These are phyloP conservation scores for Penicillium sp. DNA, from an alignment of 2,329 filamentous ascomycete genomes.

Conservation along the genomic window DNA sequence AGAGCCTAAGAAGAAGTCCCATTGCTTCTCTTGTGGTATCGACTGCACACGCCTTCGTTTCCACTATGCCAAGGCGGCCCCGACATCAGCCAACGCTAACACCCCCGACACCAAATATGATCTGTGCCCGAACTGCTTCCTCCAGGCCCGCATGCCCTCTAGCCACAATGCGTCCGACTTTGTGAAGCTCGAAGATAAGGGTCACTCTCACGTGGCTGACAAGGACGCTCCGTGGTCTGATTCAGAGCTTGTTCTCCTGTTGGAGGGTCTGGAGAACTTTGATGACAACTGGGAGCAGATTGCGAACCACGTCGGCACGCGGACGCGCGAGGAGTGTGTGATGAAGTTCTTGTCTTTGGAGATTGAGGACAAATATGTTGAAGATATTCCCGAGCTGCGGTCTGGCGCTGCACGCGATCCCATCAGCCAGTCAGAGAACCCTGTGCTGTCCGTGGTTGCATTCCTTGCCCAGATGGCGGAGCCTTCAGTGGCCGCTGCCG, in stretches of 20 bases:
- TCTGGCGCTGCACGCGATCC: conserved; percentile 80
- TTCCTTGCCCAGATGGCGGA: conserved; percentile 93
- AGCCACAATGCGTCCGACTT: conserved; percentile 83
- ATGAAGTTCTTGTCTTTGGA: conserved; percentile 95
- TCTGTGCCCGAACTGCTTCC: conserved; percentile 87
- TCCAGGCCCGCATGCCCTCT: conserved; percentile 80
- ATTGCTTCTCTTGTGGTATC: conserved; percentile 90
- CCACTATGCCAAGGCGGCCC: conserved; percentile 69
- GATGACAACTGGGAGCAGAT: conserved; percentile 97
- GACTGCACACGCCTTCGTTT: conserved; percentile 80
- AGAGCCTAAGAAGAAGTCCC: conserved; percentile 70
- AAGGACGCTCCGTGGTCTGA: conserved; percentile 90
- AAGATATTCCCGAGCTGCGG: conserved; percentile 73
- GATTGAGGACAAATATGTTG: conserved; percentile 96
- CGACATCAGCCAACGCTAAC: conserved; percentile 62
- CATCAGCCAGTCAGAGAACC: conserved; percentile 92
- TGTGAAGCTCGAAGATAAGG: conserved; percentile 85
- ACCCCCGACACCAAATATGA: conserved; percentile 74
- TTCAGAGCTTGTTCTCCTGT: conserved; percentile 82
- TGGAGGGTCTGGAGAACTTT: conserved; percentile 90
- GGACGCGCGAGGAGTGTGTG: conserved; percentile 94
- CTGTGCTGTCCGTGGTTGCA: conserved; percentile 92
- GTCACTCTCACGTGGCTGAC: conserved; percentile 77
- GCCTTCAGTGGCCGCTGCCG: conserved; percentile 86
- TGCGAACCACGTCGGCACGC: conserved; percentile 87